Conservation (phyloP, 192 early-diverging fungal genomes). For the Gigaspora rosea region DNA sequence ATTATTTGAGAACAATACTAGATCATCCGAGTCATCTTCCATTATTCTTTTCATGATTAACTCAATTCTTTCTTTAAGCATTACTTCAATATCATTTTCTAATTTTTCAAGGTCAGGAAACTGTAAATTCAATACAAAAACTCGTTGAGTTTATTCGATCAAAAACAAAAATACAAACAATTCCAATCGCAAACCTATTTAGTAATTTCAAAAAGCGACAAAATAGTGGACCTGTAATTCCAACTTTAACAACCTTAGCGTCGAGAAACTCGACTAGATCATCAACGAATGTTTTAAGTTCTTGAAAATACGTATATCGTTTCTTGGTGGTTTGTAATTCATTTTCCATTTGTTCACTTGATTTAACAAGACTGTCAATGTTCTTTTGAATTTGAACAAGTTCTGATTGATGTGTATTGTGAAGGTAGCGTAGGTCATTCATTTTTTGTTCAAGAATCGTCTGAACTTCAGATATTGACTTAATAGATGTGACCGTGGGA, state of each 20-base stretch:
- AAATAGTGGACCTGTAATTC: not conserved
- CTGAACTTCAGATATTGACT: slow-evolving; percentile 44
- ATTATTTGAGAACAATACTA: slow-evolving; percentile 5
- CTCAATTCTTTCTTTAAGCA: slow-evolving; percentile 40
- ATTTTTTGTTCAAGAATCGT: slow-evolving; percentile 36
- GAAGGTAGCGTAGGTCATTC: slow-evolving; percentile 33
- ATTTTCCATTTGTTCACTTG: slow-evolving; percentile 39
- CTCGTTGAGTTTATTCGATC: not conserved
- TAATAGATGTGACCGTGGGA: slow-evolving; percentile 42
- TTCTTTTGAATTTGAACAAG: slow-evolving; percentile 42
- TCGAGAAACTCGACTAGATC: slow-evolving; percentile 58
- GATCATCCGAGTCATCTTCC: slow-evolving; percentile 46
- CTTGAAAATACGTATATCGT: slow-evolving; percentile 58
- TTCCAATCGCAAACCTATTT: not conserved
- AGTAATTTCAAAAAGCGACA: not conserved
- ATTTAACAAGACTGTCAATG: slow-evolving; percentile 33
- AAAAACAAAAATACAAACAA: slow-evolving; percentile 16
- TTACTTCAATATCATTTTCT: slow-evolving; percentile 45
- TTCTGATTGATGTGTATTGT: slow-evolving; percentile 40
- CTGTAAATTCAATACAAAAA: slow-evolving; percentile 22
- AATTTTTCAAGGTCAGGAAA: slow-evolving; percentile 55
- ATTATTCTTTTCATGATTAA: slow-evolving; percentile 38
- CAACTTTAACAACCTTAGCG: slow-evolving; percentile 43
- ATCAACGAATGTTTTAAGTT: slow-evolving; percentile 46
- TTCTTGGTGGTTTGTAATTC: slow-evolving; percentile 43